Percentiles rank a stretch among this genome's conserved stretches.
These are phyloP conservation scores for Keithomyces neogunnii DNA, from an alignment of 2,329 filamentous ascomycete genomes.

Conservation along the genomic window DNA sequence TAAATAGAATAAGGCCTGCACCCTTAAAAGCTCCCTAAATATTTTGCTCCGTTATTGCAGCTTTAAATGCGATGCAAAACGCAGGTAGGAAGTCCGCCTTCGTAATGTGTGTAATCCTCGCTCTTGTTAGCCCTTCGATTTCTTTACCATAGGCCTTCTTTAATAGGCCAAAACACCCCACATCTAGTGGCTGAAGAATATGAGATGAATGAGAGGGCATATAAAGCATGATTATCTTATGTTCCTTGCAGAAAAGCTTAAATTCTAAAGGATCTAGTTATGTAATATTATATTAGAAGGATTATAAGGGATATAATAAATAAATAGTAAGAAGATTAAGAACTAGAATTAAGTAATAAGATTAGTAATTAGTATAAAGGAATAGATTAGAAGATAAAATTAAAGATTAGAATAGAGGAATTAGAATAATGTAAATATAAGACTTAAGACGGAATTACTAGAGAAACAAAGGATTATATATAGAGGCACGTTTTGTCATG, in stretches of 20 bases:
- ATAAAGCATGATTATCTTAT: slow-evolving; percentile 7
- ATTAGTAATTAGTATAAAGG: too few species aligned
- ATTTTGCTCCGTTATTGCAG: slow-evolving; percentile 5
- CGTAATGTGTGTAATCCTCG: not conserved
- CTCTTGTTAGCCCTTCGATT: slow-evolving; percentile 2
- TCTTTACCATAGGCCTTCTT: slow-evolving; percentile 4
- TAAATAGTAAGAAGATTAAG: too few species aligned
- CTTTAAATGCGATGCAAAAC: not conserved
- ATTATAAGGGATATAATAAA: too few species aligned
- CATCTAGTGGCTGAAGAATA: slow-evolving; percentile 3
- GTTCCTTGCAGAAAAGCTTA: not conserved
- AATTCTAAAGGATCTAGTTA: not conserved
- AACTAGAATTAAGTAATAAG: too few species aligned
- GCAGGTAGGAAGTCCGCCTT: slow-evolving; percentile 5
- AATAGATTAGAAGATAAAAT: too few species aligned
- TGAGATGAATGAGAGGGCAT: slow-evolving; percentile 7
- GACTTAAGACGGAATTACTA: too few species aligned
- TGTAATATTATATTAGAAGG: too few species aligned
- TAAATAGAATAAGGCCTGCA: slow-evolving; percentile 4
- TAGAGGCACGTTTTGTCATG: too few species aligned
- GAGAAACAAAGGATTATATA: too few species aligned
- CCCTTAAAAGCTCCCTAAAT: slow-evolving; percentile 4
- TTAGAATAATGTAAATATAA: too few species aligned
- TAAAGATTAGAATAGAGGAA: too few species aligned
- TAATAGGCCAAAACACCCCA: slow-evolving; percentile 4